phyloP scores from a whole-genome alignment of 2,329 filamentous ascomycete species.

The Penicillium expansum region DNA sequence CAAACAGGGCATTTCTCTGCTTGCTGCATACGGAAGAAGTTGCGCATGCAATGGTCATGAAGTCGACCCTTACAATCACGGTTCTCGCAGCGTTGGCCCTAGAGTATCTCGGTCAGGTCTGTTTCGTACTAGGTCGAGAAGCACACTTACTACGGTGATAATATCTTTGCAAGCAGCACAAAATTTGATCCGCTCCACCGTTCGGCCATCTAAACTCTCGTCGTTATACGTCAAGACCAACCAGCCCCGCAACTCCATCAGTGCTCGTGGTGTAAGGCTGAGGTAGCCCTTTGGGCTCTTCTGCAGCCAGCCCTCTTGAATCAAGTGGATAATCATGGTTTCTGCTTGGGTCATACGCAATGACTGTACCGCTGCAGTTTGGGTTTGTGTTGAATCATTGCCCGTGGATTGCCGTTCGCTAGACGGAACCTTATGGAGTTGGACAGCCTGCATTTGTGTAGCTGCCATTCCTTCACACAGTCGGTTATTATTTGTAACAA shows the following conservation, averaged over 20 bases:
- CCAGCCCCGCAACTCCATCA: constrained; percentile 84
- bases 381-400: constrained; percentile 36
- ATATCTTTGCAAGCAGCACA: constrained; percentile 89
- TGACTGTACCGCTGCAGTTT: constrained; percentile 44
- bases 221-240: constrained; percentile 90
- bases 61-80: constrained; percentile 66
- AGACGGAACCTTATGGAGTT: constrained; percentile 54
- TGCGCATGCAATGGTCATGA: constrained; percentile 72
- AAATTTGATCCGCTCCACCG: constrained; percentile 72
- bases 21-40: constrained; percentile 67
- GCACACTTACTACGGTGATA: constrained; percentile 64
- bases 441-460: constrained; percentile 72
- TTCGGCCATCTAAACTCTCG: constrained; percentile 52
- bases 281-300: constrained; percentile 70
- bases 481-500: constrained; percentile 78
- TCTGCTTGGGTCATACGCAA: constrained; percentile 79
- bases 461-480: constrained; percentile 82
- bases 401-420: constrained; percentile 44
- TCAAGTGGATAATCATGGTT: constrained; percentile 63
- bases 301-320: constrained; percentile 82
- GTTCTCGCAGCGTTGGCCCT: constrained; percentile 72
- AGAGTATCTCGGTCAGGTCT: constrained; percentile 4
- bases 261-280: constrained; percentile 68
- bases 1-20: constrained; percentile 63
- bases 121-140: background rate